phyloP scores from a whole-genome alignment of 2,329 filamentous ascomycete genomes.

The Fusarium decemcellulare region DNA sequence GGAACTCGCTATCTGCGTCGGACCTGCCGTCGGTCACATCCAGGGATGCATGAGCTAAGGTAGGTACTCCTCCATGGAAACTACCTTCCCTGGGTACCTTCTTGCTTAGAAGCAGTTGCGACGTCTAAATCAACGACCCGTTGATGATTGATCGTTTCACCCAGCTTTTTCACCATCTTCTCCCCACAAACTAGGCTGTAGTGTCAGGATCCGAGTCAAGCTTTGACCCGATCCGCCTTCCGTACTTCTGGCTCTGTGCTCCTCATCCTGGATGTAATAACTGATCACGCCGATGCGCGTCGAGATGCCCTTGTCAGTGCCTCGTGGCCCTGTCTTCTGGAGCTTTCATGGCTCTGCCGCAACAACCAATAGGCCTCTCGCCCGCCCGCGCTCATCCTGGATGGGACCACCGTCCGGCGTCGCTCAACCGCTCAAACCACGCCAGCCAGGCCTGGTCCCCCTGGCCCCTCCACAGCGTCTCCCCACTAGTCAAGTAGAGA shows the following conservation, averaged over 20 bases:
- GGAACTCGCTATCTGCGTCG: slow-evolving; percentile 24
- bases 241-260: slow-evolving; percentile 6
- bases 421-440: slow-evolving; percentile 44
- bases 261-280: slow-evolving; percentile 1
- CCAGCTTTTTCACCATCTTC: not conserved
- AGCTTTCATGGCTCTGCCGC: slow-evolving; percentile 25
- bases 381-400: slow-evolving; percentile 20
- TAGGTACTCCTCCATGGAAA: slow-evolving; percentile 27
- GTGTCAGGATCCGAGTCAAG: not conserved
- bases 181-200: not conserved
- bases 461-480: slow-evolving; percentile 31
- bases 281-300: slow-evolving; percentile 14
- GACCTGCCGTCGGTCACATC: slow-evolving; percentile 29
- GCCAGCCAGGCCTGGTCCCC: slow-evolving; percentile 22
- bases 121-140: slow-evolving; percentile 8
- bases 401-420: slow-evolving; percentile 43
- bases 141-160: not conserved
- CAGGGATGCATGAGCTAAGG: slow-evolving; percentile 26
- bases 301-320: slow-evolving; percentile 25
- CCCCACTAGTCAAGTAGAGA: slow-evolving; percentile 11
- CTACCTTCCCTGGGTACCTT: not conserved
- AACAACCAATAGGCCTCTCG: slow-evolving; percentile 39
- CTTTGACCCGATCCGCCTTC: not conserved
- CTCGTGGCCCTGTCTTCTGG: slow-evolving; percentile 30
- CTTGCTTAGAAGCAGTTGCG: not conserved